These are phyloP conservation scores for Citrus maxima DNA, from an alignment of 345 rosid species.

Conservation along the genomic window DNA sequence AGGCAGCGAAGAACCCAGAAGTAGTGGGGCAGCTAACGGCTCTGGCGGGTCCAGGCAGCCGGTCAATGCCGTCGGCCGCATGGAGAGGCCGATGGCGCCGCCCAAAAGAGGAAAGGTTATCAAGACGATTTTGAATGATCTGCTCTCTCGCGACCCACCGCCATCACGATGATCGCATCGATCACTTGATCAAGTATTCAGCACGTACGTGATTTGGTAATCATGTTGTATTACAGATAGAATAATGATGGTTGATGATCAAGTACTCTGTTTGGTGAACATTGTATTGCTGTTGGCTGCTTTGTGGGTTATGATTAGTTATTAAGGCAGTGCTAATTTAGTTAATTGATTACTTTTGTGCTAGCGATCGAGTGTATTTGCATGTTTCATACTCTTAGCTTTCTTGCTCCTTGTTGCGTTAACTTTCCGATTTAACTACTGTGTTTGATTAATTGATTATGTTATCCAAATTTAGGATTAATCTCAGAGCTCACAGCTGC, in stretches of 20 bases:
- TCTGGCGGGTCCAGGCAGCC: background rate
- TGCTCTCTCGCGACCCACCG: background rate
- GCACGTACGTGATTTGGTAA: background rate
- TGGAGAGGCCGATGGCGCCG: background rate
- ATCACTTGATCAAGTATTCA: background rate
- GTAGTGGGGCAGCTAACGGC: background rate
- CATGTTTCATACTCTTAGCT: background rate
- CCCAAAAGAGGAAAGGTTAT: conserved; percentile 4
- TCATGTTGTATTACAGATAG: background rate
- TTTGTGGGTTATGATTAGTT: background rate
- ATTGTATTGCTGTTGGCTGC: background rate
- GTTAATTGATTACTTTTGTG: background rate
- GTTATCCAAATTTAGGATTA: background rate
- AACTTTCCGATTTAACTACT: no score
- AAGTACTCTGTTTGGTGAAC: background rate
- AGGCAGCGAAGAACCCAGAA: background rate
- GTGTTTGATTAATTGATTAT: background rate
- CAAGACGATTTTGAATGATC: background rate
- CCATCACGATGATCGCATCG: background rate
- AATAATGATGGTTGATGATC: background rate
- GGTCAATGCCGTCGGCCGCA: no score
- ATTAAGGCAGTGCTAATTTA: background rate
- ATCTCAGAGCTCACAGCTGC: background rate
- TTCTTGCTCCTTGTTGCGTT: background rate
- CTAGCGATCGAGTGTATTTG: background rate